Evolutionary conservation across 2,329 filamentous ascomycete genomes (phyloP).

Genomic region (Scytalidium sp.): DNA sequence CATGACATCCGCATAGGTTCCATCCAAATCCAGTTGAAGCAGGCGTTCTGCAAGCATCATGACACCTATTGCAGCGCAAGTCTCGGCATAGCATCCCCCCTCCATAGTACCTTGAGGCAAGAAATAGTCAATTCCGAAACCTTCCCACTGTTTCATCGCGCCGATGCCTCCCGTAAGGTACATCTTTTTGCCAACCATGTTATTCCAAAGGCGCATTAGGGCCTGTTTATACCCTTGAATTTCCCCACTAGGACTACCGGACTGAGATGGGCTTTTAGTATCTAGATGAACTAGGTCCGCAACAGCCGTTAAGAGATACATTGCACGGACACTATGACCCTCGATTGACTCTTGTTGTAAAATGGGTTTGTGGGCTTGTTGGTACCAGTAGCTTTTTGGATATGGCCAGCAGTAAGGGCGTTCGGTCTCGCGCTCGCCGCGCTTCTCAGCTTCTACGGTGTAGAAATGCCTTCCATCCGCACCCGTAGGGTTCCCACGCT

Average conservation of each 20-base stretch:
- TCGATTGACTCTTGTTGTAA: conserved; percentile 47
- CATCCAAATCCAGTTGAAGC: conserved; percentile 45
- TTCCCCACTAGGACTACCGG: not conserved
- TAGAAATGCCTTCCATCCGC: conserved; percentile 48
- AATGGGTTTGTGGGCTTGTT: conserved; percentile 51
- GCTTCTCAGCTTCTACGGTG: conserved; percentile 49
- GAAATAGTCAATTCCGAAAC: conserved; percentile 54
- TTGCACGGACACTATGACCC: conserved; percentile 53
- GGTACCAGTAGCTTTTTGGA: conserved; percentile 39
- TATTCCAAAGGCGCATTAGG: conserved; percentile 48
- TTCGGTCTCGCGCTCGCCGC: conserved; percentile 42
- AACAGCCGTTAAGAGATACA: conserved; percentile 55
- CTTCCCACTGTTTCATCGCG: conserved; percentile 51
- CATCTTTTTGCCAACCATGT: conserved; percentile 57
- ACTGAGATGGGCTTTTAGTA: too few species aligned
- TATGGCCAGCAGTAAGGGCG: conserved; percentile 44
- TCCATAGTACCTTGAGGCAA: conserved; percentile 54
- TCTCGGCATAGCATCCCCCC: conserved; percentile 58
- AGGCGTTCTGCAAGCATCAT: conserved; percentile 55
- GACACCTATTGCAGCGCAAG: conserved; percentile 53
- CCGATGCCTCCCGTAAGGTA: conserved; percentile 58
- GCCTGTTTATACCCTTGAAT: too few species aligned
- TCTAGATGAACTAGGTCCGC: conserved; percentile 46
- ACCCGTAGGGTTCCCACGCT: conserved; percentile 48
- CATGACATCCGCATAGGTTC: conserved; percentile 55